These are phyloP conservation scores for Tympanopsis confertula DNA, from an alignment of 2,329 filamentous ascomycete species.

Conservation along the genomic window DNA sequence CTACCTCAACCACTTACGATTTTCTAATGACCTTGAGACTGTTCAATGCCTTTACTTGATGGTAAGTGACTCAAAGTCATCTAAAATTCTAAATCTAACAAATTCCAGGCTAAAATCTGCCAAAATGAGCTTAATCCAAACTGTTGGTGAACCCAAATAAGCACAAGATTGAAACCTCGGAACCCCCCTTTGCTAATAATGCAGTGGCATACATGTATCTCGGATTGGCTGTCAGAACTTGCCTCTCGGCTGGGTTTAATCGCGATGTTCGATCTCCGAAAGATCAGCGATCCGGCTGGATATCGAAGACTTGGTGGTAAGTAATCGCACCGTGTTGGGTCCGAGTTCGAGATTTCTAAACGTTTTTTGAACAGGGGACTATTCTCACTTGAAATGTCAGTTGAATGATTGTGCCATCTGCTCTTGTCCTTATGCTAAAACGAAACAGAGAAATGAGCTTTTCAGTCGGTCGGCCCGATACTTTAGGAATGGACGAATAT, in stretches of 20 bases:
- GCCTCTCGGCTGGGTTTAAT: slow-evolving; percentile 33
- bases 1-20: slow-evolving; percentile 23
- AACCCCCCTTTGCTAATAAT: not conserved
- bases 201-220: slow-evolving; percentile 32
- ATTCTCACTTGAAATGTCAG: slow-evolving; percentile 29
- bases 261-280: slow-evolving; percentile 13
- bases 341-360: not conserved
- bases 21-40: slow-evolving; percentile 31
- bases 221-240: slow-evolving; percentile 31
- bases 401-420: not conserved
- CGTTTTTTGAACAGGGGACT: slow-evolving; percentile 18
- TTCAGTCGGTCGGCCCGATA: slow-evolving; percentile 32
- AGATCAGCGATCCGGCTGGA: not conserved
- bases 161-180: not conserved
- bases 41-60: slow-evolving; percentile 34
- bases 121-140: slow-evolving; percentile 36
- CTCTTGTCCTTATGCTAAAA: too few species aligned
- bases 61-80: slow-evolving; percentile 11
- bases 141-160: slow-evolving; percentile 13
- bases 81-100: not conserved
- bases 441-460: slow-evolving; percentile 33
- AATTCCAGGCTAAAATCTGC: slow-evolving; percentile 28
- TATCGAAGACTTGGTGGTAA: slow-evolving; percentile 31
- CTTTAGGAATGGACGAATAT: slow-evolving; percentile 32
- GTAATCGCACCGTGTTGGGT: slow-evolving; percentile 4